Evolutionary conservation across 495 filamentous ascomycete species (phyloP).

Genomic region (Hypoxylon lienhwacheense): DNA sequence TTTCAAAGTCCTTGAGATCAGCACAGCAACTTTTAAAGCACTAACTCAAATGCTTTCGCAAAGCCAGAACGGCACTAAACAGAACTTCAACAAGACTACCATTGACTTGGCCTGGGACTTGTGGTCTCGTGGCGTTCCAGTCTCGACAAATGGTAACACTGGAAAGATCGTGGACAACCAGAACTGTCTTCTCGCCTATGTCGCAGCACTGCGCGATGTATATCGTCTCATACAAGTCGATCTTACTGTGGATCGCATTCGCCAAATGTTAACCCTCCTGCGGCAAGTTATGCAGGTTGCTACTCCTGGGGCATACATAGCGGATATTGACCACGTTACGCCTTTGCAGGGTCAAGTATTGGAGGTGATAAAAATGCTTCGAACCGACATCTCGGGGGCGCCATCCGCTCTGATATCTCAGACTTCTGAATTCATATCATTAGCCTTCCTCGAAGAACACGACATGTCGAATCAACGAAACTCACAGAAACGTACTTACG

Average conservation of each 20-base stretch:
- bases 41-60: conserved; percentile 67
- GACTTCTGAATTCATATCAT: conserved; percentile 66
- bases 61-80: conserved; percentile 48
- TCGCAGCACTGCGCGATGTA: conserved; percentile 73
- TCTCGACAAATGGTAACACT: conserved; percentile 45
- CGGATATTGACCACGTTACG: conserved; percentile 82
- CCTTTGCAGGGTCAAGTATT: conserved; percentile 74
- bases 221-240: conserved; percentile 74
- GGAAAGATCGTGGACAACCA: conserved; percentile 65
- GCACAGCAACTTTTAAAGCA: conserved; percentile 69
- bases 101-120: conserved; percentile 69
- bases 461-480: conserved; percentile 36
- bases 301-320: conserved; percentile 72
- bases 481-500: conserved; percentile 66
- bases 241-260: conserved; percentile 61
- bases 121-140: conserved; percentile 67
- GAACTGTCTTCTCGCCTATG: conserved; percentile 75
- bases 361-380: conserved; percentile 70
- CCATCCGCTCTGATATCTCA: conserved; percentile 68
- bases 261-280: conserved; percentile 64
- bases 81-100: conserved; percentile 57
- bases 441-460: conserved; percentile 60
- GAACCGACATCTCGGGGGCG: conserved; percentile 65
- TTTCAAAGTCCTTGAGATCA: conserved; percentile 66
- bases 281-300: conserved; percentile 58